Base-by-base conservation (phyloP, 306 rosid genomes). In the Cyamopsis tetragonoloba region DNA sequence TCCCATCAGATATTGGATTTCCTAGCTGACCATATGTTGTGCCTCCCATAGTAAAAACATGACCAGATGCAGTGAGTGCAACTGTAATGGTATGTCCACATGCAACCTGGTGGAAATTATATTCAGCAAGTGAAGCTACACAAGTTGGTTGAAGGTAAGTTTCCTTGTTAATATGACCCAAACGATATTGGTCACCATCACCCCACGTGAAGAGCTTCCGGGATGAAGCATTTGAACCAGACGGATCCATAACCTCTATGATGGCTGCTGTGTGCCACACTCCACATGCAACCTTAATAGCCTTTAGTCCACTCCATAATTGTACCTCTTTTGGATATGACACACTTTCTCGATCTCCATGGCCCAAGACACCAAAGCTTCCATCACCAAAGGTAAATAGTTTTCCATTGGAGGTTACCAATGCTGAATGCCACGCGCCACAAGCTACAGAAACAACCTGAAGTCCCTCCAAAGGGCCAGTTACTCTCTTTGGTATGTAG, bases 231-330 rank as follows among this genome's bases (percentile, higher is more conserved):
- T 56, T 86, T 53, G 78, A 51, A 71, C 85, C 77, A 43, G 75
- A 13, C 10, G 70, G 86, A 30, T 84, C 81, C 66, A 51, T 80
- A 62, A 86, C 90, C 82, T 95, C 99, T 44, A 95, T 83, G 71
- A 95, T 88, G 5, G 99, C 99, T 47, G 95, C 99, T 31, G 97
- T 88, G 72, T 95, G 99, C 97, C 99, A 95, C 17, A 90, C 83
- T 75, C 97, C 99, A 72, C 97, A 90, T 41, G 99, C 95, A 58
- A 95, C 97, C 68, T 85, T 83, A 48, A 83, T 47, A 30, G 91
- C 86, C 84, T 66, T 90, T 30, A 82, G 83, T 72, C 97, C 99
- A 66, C 68, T 85, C 77, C 75, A 76, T 66, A 71, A 74, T 27
- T 75, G 95, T 70, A 95, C 91, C 83, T 95, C 95, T 80, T 71